Base-by-base conservation (phyloP, 768 basidiomycete genomes). In the Mycena belliarum region DNA sequence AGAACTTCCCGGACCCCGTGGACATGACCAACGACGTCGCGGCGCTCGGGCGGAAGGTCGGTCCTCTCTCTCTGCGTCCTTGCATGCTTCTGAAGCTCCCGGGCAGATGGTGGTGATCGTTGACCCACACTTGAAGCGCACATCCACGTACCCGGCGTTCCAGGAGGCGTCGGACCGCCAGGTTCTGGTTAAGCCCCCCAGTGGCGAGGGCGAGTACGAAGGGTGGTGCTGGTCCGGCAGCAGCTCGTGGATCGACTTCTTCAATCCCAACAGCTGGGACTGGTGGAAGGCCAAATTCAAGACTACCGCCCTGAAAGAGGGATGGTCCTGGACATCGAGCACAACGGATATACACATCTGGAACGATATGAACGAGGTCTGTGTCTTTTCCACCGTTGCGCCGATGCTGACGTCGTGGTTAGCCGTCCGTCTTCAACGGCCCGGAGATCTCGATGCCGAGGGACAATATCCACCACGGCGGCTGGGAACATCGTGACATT, bases 301-400 rank as follows among this genome's bases (percentile, higher is more conserved):
- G 72, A 78, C 77, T 10, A 72, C 78, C 60, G 72, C 76, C 46
- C 73, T 77, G 29, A 76, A 72, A 66, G 78, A 78, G 58, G 82
- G 79, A n/a, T 93, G 86, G 83, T 76, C 84, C 8, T 93, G 92
- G 89, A 83, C 78, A 0, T 74, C 91, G 61, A 91, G 95, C 63
- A 93, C 93, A 2, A 84, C 87, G 28, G 83, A 85, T 63, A 82
- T 98, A 15, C 88, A 88, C 70, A 94, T 98, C 64, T 99, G 97
- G 97, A 98, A 98, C 69, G 97, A 99, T 69, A 99, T 99, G 97
- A 98, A 98, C 64, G 97, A 98, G 84, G 93, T 93, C 49, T 9
- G 78, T 55, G 20, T 41, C 5, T 21, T 23, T 41, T 4, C 12
- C 29, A 15, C 15, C 15, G 3, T 20, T 7, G 20, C 23, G 14